Evolutionary conservation across 371 early-diverging fungal genomes (phyloP).

Genomic region (Batrachochytrium dendrobatidis): DNA sequence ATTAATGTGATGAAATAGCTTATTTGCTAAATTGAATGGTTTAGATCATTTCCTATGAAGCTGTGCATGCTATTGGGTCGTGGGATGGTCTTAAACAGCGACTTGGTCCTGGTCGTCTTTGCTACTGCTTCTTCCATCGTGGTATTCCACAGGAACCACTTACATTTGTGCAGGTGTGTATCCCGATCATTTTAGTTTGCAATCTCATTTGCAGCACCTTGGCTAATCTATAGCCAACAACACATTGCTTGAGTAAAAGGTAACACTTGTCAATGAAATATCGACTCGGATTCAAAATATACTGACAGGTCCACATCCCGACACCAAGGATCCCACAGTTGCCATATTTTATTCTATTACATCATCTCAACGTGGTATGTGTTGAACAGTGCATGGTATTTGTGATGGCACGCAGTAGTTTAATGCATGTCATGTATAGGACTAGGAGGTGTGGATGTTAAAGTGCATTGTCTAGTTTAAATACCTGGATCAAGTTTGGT

Average conservation of each 20-base stretch:
- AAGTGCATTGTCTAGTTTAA: too few relatives aligned
- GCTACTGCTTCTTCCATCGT: slow-evolving; percentile 72
- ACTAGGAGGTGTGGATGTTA: slow-evolving; percentile 74
- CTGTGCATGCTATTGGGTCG: slow-evolving; percentile 69
- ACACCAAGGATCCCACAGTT: slow-evolving; percentile 15
- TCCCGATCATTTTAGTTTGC: too few relatives aligned
- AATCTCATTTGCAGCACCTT: too few relatives aligned
- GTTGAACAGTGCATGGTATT: neutral
- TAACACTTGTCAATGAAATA: neutral
- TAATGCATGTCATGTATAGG: slow-evolving; percentile 22
- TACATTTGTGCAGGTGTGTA: slow-evolving; percentile 77
- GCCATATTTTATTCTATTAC: slow-evolving; percentile 88
- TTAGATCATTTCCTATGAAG: slow-evolving; percentile 68
- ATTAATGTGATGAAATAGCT: neutral
- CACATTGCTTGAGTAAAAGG: too few relatives aligned
- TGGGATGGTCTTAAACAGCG: slow-evolving; percentile 74
- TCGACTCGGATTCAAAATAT: slow-evolving; percentile 36
- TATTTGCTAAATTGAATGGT: neutral
- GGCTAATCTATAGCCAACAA: too few relatives aligned
- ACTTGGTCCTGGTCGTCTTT: slow-evolving; percentile 65
- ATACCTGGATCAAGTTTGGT: too few relatives aligned
- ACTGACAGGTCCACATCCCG: slow-evolving; percentile 45
- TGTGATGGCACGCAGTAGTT: too few relatives aligned
- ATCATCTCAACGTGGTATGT: slow-evolving; percentile 55
- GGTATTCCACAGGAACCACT: slow-evolving; percentile 66